Percentiles rank a stretch among this genome's conserved stretches.
Conservation (phyloP, 768 basidiomycete species). For the Strobilomyces confusus region DNA sequence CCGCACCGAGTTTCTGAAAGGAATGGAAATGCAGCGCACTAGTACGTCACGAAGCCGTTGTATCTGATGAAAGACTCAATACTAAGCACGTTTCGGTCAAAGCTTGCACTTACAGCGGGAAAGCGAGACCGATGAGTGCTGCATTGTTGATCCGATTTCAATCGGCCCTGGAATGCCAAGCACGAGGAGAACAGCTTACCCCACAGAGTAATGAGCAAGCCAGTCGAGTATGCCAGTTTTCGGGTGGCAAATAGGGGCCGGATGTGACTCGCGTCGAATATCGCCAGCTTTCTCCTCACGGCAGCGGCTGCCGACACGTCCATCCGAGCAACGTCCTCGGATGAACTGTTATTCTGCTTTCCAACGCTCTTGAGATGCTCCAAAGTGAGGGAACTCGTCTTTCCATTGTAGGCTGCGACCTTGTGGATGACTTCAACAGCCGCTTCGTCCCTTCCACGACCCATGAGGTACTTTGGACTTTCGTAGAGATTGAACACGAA, state of each 20-base stretch:
- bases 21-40: constrained; percentile 27
- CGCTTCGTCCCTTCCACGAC: constrained; percentile 55
- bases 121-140: constrained; percentile 77
- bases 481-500: constrained; percentile 65
- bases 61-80: constrained; percentile 31
- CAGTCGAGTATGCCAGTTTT: constrained; percentile 49
- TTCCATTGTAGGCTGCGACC: constrained; percentile 60
- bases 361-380: constrained; percentile 41
- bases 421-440: constrained; percentile 61
- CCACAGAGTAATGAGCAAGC: constrained; percentile 50
- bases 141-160: constrained; percentile 1
- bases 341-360: constrained; percentile 8
- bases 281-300: constrained; percentile 36
- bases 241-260: constrained; percentile 47
- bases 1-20: too few relatives aligned
- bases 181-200: constrained; percentile 26
- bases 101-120: constrained; percentile 48
- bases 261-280: constrained; percentile 41
- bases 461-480: constrained; percentile 70
- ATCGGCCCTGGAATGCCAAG: neutral
- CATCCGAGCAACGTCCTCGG: constrained; percentile 15
- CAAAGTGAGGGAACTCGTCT: constrained; percentile 42
- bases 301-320: constrained; percentile 38
- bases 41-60: constrained; percentile 51
- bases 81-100: neutral